These are phyloP conservation scores for Tricholomella constricta DNA, from an alignment of 768 basidiomycete genomes.

Conservation along the genomic window DNA sequence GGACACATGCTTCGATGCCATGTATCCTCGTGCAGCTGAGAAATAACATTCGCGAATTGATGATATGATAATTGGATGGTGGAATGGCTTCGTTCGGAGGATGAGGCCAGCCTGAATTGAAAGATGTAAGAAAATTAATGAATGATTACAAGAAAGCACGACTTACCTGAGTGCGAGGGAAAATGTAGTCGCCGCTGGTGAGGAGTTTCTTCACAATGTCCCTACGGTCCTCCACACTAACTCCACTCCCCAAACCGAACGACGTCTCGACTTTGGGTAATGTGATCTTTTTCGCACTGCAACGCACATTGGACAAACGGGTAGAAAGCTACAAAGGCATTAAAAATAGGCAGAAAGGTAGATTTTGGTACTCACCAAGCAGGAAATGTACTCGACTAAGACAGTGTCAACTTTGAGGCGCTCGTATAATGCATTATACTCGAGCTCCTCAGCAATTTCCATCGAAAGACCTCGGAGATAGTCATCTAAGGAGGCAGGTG, in stretches of 20 bases:
- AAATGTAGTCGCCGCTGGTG: conserved; percentile 1
- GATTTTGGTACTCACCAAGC: not conserved
- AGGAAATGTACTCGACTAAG: too few relatives aligned
- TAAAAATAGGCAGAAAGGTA: not conserved
- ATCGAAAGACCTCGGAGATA: not conserved
- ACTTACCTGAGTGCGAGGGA: not conserved
- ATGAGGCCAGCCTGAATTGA: not conserved
- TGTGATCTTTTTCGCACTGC: too few relatives aligned
- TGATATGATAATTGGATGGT: not conserved
- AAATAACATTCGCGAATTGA: conserved; percentile 1
- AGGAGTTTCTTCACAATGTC: not conserved
- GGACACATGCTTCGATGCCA: conserved; percentile 3
- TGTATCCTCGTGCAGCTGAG: not conserved
- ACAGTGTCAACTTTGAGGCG: not conserved
- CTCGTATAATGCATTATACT: not conserved
- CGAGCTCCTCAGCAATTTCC: too few relatives aligned
- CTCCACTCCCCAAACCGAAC: not conserved
- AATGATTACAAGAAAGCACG: not conserved
- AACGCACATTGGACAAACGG: not conserved
- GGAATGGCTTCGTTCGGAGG: not conserved
- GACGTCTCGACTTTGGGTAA: not conserved
- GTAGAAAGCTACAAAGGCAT: not conserved
- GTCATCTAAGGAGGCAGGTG: not conserved
- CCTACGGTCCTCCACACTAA: not conserved
- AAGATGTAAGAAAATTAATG: not conserved